Conservation (phyloP, 352 stramenopile species). For the Globisporangium solare region DNA sequence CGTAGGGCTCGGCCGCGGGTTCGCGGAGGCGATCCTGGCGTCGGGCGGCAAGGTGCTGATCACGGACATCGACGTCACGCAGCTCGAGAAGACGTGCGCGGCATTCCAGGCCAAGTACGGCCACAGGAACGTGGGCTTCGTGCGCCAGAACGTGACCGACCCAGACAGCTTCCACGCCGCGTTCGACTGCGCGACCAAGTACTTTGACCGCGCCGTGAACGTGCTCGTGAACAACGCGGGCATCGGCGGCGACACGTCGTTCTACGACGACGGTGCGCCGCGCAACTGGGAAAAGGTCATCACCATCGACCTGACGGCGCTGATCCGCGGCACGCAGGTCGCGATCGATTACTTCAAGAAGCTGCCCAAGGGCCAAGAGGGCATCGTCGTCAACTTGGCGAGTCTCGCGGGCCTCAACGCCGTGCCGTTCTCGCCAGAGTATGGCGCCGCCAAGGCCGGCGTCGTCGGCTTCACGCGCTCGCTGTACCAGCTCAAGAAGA, state of each 20-base stretch:
- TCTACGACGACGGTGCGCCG: constrained; percentile 35
- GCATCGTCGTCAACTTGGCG: constrained; percentile 30
- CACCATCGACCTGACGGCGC: constrained; percentile 62
- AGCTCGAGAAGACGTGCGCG: constrained; percentile 52
- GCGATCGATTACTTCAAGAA: constrained; percentile 57
- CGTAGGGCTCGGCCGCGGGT: constrained; percentile 60
- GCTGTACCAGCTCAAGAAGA: constrained; percentile 51
- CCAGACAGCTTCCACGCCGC: constrained; percentile 48
- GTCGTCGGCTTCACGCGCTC: constrained; percentile 74
- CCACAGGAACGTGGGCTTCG: constrained; percentile 49
- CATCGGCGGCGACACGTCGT: constrained; percentile 54
- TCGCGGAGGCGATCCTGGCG: constrained; percentile 50
- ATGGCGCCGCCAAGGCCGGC: constrained; percentile 69
- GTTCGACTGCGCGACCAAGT: constrained; percentile 56
- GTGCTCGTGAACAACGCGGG: constrained; percentile 80
- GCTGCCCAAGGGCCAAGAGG: constrained; percentile 51
- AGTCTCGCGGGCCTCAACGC: constrained; percentile 19
- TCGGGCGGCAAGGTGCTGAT: constrained; percentile 62
- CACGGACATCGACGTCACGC: constrained; percentile 67
- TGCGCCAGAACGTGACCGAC: constrained; percentile 70
- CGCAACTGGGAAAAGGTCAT: constrained; percentile 57
- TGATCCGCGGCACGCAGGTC: constrained; percentile 67
- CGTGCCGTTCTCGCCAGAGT: constrained; percentile 56
- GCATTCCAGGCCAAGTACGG: constrained; percentile 49
- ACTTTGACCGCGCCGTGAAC: constrained; percentile 62